Evolutionary conservation across 1,284 basidiomycete species (phyloP), one percentile per base, ranked within the genome.

Genomic region (Cutaneotrichosporon sp.): DNA sequence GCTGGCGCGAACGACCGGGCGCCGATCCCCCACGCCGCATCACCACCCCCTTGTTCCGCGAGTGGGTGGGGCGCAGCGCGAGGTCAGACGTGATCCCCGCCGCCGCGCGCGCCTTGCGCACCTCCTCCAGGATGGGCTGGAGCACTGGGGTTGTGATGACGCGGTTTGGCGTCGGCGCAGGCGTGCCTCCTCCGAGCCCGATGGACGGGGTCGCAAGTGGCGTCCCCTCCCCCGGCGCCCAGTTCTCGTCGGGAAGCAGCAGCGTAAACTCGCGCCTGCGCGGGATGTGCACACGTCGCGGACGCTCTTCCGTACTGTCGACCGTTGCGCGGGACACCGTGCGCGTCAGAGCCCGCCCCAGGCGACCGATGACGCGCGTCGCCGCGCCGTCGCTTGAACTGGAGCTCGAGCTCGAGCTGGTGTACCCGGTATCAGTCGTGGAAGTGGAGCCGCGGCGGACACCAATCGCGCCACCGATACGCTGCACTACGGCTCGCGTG

Each of bases 141-240:
- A 90, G 77, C 3, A 86, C 87, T 1, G 83, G 81, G 0, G 89
- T 87, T n/a, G 79, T 81, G 42, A 85, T 76, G 18, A 86, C 77
- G 25, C 83, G 77, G 42, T 81, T 69, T 9, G 71, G 55, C 4
- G 54, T 43, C n/a, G 42, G 14, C 18, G 54, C 25, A 4, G 54
- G 38, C 7, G 38, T 33, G 14, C 10, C 24, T 5, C 34, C 27
- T 10, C 14, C 33, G 4, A 22, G n/a, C 14, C 14, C 33, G 10
- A 53, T 24, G 20, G 51, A 34, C 20, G 33, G 33, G 1, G 34
- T 20, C 29, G 18, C 2, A 22, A 25, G 45, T 3, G 51, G 43
- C 8, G 63, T 27, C 9, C 14, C 36, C 5, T 45, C 29, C 14
- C 47, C 38, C 11, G 52, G 3, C 6, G 33, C 18, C 38, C 38